Evolutionary conservation across 768 basidiomycete species (phyloP), one percentile per base, ranked within the genome.

Genomic region (Boletus vinaceobasis): DNA sequence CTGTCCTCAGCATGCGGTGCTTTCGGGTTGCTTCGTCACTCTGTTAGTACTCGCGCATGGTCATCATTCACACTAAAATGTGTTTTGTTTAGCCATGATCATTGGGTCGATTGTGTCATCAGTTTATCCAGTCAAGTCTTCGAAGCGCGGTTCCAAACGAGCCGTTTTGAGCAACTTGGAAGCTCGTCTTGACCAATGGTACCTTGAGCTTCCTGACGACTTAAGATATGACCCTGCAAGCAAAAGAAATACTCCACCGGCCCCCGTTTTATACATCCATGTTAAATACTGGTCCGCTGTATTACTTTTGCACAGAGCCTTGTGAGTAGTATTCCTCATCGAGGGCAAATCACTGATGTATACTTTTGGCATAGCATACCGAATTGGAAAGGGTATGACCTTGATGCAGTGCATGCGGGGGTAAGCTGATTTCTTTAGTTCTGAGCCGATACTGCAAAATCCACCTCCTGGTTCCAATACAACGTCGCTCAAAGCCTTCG

Each of bases 241-340:
- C 59, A 79, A 80, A 61, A 74, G 80, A 45, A 71, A 68, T 9
- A 67, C 74, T 10, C 86, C 86, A 9, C 78, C 85, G 5, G 85
- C 89, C 1, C 82, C 85, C 50, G 77, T 90, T 26, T 67, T 90
- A 31, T 77, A 82, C 43, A 72, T 91, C 39, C 87, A 92, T 60
- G 77, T 88, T 52, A 78, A 87, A 58, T 91, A 92, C 66, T 88
- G 87, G 82, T 83, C 81, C 7, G 78, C 87, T 17, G 84, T 91
- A 5, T 74, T 92, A 13, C 73, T 92, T 36, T 75, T 91, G 37
- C 81, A 91, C 68, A 79, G 90, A 48, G 88, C 87, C 15, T 92
- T 90, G 89, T 90, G 69, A 77, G 89, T 78, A 15, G 17, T 40
- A 46, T 29, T 55, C 36, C 36, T 57, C 10, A 26, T 52, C n/a